Evolutionary conservation across 2,329 filamentous ascomycete species (phyloP), one percentile per base, ranked within the genome.

Genomic region (Purpureocillium lavendulum): DNA sequence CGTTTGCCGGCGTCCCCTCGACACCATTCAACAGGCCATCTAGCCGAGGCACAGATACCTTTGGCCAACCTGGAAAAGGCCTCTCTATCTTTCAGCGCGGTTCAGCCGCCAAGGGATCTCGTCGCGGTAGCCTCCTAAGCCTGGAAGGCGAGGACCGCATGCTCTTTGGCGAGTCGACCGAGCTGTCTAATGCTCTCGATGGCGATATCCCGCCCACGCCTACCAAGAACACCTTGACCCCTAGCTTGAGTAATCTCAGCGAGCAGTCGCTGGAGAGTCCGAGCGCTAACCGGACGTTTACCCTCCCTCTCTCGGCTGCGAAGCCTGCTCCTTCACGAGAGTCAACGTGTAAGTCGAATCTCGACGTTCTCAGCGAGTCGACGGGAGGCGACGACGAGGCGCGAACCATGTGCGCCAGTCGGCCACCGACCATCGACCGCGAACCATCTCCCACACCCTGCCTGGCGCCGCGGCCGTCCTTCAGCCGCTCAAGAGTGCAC

Each of bases 151-250:
- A 89, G 31, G 86, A 94, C 36, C 66, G 73, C 41, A 72, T 75
- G 48, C 50, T 66, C 28, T 63, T 64, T 43, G 55, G 49, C 16
- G 59, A 63, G 12, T 48, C 32, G 10, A 42, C 45, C 14, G 54
- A 61, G 33, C 39, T 57, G 28, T 45, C 48, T 12, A 50, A 38
- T 26, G 42, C 49, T 8, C 40, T 56, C 38, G 56, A 62, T 24
- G 71, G 66, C 30, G 88, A 95, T 36, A 69, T 90, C 41, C 89
- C 90, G n/a, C 89, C 90, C 1, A 98, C 92, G 2, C 92, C 92
- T 1, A 97, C 92, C 1, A 97, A 95, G 61, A 78, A 78, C 48
- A 66, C 56, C 43, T 64, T 64, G 40, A 66, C 59, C 31, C 65
- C 61, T 51, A 73, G 61, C 46, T 50, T 64, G 30, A 61, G 56